These are phyloP conservation scores for Camellia japonica DNA, from an alignment of 148 eudicot genomes.

Conservation along the genomic window DNA sequence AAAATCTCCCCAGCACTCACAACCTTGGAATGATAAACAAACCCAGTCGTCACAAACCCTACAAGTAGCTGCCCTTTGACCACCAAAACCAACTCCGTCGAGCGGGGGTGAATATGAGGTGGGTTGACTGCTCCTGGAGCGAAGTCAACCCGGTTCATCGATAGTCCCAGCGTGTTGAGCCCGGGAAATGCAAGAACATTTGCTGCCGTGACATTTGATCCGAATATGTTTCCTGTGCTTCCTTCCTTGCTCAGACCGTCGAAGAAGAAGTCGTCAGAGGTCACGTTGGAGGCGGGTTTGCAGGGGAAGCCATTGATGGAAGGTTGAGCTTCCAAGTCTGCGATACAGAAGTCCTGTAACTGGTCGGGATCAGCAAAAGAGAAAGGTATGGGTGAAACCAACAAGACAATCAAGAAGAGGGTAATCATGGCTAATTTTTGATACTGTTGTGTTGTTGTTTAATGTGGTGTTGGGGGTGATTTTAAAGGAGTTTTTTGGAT, in stretches of 20 bases:
- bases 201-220: conserved; percentile 20
- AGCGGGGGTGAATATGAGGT: conserved; percentile 46
- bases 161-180: conserved; percentile 43
- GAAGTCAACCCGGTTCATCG: conserved; percentile 45
- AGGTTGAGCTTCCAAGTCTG: too few species aligned
- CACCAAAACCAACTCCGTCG: conserved; percentile 36
- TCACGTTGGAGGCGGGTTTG: too few species aligned
- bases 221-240: conserved; percentile 24
- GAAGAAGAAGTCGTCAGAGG: too few species aligned
- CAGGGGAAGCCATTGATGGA: too few species aligned
- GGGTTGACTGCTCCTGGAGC: conserved; percentile 39
- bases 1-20: conserved; percentile 38
- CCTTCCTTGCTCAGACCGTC: conserved; percentile 27
- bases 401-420: too few species aligned
- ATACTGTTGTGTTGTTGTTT: too few species aligned
- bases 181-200: conserved; percentile 40
- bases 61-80: conserved; percentile 36
- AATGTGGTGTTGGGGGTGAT: too few species aligned
- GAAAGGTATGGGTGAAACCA: too few species aligned
- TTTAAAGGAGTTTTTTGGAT: too few species aligned
- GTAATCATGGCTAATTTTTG: too few species aligned
- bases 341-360: too few species aligned
- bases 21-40: conserved; percentile 30
- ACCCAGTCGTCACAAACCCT: conserved; percentile 38
- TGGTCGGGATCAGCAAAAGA: too few species aligned